Evolutionary conservation across 2,329 filamentous ascomycete species (phyloP).

Genomic region (Proliferodiscus dingleyae): DNA sequence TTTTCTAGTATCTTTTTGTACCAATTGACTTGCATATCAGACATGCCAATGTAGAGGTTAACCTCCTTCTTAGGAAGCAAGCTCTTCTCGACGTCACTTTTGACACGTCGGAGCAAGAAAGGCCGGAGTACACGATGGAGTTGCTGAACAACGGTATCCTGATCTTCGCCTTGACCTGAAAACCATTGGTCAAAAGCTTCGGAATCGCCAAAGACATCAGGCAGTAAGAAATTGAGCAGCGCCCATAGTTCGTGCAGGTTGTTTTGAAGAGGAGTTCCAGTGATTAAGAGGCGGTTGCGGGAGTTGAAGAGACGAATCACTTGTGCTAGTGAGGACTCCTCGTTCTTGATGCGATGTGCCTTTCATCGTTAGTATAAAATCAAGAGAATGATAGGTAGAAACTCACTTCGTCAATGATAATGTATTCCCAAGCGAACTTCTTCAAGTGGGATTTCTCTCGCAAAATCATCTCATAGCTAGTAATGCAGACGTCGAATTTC

Average conservation of each 20-base stretch:
- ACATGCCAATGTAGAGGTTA: conserved; percentile 97
- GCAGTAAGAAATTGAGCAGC: conserved; percentile 92
- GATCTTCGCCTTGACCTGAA: conserved; percentile 80
- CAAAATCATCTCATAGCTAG: conserved; percentile 98
- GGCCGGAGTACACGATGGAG: conserved; percentile 88
- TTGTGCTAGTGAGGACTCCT: conserved; percentile 93
- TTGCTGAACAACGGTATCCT: conserved; percentile 93
- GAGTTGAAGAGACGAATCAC: conserved; percentile 97
- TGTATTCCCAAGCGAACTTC: conserved; percentile 99
- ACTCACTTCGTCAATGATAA: conserved; percentile 84
- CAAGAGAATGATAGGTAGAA: not conserved
- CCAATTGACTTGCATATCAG: conserved; percentile 98
- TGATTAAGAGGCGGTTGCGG: conserved; percentile 89
- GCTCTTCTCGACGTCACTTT: conserved; percentile 97
- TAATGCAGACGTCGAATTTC: conserved; percentile 96
- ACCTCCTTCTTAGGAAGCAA: conserved; percentile 94
- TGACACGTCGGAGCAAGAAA: conserved; percentile 92
- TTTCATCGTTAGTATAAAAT: conserved; percentile 17
- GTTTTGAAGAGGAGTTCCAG: conserved; percentile 94
- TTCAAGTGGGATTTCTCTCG: conserved; percentile 91
- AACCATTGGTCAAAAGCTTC: conserved; percentile 99
- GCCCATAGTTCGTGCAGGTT: conserved; percentile 98
- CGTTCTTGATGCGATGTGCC: conserved; percentile 97
- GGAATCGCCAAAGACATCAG: conserved; percentile 94
- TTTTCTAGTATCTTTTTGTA: conserved; percentile 99